Evolutionary conservation across 139 green algal species (phyloP).

Genomic region (Bryopsis sp.): DNA sequence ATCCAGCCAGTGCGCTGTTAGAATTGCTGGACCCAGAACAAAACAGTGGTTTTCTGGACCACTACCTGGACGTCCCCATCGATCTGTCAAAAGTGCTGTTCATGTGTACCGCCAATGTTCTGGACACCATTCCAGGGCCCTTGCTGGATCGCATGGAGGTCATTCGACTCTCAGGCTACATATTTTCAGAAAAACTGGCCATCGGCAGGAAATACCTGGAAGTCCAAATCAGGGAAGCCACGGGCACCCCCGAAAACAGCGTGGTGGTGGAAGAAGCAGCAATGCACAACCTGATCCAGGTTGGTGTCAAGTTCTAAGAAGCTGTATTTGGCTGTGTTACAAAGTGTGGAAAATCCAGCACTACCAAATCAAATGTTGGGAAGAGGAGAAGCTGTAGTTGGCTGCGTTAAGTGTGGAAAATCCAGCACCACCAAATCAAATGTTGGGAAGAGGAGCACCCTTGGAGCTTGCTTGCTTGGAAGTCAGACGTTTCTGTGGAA

Average conservation of each 20-base stretch:
- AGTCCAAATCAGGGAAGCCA: conserved; percentile 48
- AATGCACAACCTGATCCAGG: conserved; percentile 66
- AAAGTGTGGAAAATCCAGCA: no score
- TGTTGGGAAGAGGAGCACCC: no score
- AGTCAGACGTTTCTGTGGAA: no score
- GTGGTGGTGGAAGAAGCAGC: conserved; percentile 66
- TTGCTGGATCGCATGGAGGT: conserved; percentile 97
- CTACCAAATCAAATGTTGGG: no score
- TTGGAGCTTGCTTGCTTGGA: no score
- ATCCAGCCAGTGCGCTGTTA: conserved; percentile 88
- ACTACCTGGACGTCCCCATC: conserved; percentile 94
- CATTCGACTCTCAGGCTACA: conserved; percentile 69
- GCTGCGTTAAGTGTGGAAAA: no score
- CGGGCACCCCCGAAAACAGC: conserved; percentile 55
- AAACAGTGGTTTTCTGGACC: conserved; percentile 88
- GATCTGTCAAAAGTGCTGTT: conserved; percentile 94
- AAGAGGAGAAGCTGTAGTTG: no score
- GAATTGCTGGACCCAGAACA: conserved; percentile 98
- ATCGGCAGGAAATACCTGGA: conserved; percentile 92
- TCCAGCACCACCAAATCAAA: no score
- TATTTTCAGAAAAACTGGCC: conserved; percentile 79
- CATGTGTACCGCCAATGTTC: conserved; percentile 91
- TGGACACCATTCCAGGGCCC: conserved; percentile 91
- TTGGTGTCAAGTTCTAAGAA: no score
- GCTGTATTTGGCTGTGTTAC: neutral